These are phyloP conservation scores for Fusarium marasasianum DNA, from an alignment of 2,329 filamentous ascomycete species.

Conservation along the genomic window DNA sequence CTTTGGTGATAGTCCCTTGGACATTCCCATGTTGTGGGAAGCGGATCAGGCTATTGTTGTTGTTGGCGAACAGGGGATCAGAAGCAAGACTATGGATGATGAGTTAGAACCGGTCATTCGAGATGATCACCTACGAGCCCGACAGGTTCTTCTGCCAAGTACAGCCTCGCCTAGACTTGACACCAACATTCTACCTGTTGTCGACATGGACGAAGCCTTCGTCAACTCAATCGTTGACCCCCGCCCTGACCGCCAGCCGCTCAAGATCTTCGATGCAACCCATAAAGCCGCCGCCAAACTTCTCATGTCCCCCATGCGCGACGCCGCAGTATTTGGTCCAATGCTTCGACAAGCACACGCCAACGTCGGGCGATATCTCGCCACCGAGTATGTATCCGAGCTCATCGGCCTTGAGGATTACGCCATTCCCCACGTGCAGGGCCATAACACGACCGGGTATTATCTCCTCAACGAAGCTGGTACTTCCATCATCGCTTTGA, in stretches of 20 bases:
- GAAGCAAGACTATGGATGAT: conserved; percentile 64
- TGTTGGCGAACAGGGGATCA: conserved; percentile 55
- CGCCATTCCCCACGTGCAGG: conserved; percentile 62
- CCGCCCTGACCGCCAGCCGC: not conserved
- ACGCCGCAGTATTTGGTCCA: conserved; percentile 57
- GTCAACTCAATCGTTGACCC: conserved; percentile 30
- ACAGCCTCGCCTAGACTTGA: conserved; percentile 54
- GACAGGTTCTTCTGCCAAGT: conserved; percentile 58
- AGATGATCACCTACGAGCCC: conserved; percentile 49
- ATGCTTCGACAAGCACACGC: conserved; percentile 59
- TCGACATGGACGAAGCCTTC: conserved; percentile 45
- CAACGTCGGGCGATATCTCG: conserved; percentile 62
- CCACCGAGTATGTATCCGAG: conserved; percentile 56
- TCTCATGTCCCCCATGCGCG: conserved; percentile 62
- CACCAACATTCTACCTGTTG: conserved; percentile 51
- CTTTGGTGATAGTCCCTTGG: conserved; percentile 69
- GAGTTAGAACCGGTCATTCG: conserved; percentile 54
- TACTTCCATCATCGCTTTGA: conserved; percentile 67
- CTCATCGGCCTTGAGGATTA: conserved; percentile 61
- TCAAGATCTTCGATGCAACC: conserved; percentile 55
- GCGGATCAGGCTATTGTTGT: conserved; percentile 66
- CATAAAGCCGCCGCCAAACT: conserved; percentile 56
- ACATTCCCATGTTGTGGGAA: conserved; percentile 64
- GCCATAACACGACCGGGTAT: conserved; percentile 54
- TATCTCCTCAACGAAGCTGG: conserved; percentile 56